Evolutionary conservation across 2,329 filamentous ascomycete species (phyloP).

Genomic region (Penicillium sp.): DNA sequence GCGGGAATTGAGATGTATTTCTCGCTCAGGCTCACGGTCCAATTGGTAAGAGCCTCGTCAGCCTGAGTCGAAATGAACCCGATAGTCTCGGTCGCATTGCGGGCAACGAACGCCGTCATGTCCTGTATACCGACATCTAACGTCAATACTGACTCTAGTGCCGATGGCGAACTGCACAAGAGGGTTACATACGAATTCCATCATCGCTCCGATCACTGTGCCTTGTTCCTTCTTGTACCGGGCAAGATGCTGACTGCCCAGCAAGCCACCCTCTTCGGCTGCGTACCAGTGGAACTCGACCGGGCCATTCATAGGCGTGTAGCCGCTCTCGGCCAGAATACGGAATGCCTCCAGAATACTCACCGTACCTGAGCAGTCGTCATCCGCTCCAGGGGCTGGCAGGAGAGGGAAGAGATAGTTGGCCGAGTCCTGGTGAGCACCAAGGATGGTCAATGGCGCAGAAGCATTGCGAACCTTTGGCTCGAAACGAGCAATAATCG

Average conservation of each 20-base stretch:
- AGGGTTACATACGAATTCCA: constrained; percentile 8
- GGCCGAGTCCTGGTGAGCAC: constrained; percentile 12
- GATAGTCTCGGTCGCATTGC: constrained; percentile 11
- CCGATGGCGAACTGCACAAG: neutral
- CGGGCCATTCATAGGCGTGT: constrained; percentile 5
- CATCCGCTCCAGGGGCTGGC: constrained; percentile 10
- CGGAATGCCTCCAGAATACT: constrained; percentile 13
- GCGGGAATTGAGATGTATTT: constrained; percentile 12
- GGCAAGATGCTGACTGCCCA: constrained; percentile 10
- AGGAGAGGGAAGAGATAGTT: constrained; percentile 14
- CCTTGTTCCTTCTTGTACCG: constrained; percentile 10
- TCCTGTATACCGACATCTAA: neutral
- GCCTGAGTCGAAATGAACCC: constrained; percentile 10
- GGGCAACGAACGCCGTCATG: constrained; percentile 9
- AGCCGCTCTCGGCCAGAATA: constrained; percentile 8
- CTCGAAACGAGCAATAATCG: constrained; percentile 12
- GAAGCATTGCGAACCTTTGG: constrained; percentile 12
- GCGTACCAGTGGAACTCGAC: constrained; percentile 16
- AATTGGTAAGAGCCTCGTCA: constrained; percentile 8
- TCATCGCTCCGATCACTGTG: constrained; percentile 9
- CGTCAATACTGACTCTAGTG: neutral
- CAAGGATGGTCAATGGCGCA: constrained; percentile 8
- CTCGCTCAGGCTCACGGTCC: constrained; percentile 4
- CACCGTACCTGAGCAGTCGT: constrained; percentile 12
- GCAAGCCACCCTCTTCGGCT: constrained; percentile 9